A percentile compares a stretch with the other conserved stretches of the same genome.
These are phyloP conservation scores for Podospora bellae-mahoneyi DNA, from an alignment of 495 filamentous ascomycete species.

Conservation along the genomic window DNA sequence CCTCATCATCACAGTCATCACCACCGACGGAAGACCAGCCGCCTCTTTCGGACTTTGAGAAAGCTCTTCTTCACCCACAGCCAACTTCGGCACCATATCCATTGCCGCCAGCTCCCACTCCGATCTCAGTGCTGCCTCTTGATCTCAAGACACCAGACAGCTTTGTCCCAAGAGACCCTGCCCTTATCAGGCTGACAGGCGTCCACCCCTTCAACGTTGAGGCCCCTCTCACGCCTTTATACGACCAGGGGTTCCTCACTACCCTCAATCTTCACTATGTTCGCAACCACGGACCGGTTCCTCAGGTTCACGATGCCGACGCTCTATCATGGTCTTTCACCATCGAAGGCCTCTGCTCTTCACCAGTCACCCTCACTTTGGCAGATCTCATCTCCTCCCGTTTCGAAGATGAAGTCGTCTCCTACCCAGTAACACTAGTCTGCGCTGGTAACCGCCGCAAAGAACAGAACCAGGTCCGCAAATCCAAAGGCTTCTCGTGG, in stretches of 20 bases:
- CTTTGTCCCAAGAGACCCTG: slow-evolving; percentile 82
- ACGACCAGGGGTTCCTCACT: slow-evolving; percentile 85
- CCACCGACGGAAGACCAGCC: not conserved
- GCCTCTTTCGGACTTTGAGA: slow-evolving; percentile 20
- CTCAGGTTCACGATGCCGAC: slow-evolving; percentile 66
- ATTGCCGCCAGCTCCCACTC: slow-evolving; percentile 66
- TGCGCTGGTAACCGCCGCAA: slow-evolving; percentile 93
- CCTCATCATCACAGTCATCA: not conserved
- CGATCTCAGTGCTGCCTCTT: slow-evolving; percentile 62
- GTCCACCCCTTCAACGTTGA: slow-evolving; percentile 95
- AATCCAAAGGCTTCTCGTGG: slow-evolving; percentile 96
- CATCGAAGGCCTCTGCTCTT: slow-evolving; percentile 80
- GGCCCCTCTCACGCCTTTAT: slow-evolving; percentile 75
- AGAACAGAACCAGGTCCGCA: slow-evolving; percentile 88
- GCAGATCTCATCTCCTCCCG: slow-evolving; percentile 59
- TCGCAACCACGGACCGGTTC: slow-evolving; percentile 90
- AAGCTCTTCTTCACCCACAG: not conserved
- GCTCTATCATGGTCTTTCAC: slow-evolving; percentile 80
- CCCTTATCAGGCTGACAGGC: slow-evolving; percentile 85
- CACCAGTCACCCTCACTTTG: slow-evolving; percentile 69
- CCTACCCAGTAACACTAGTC: slow-evolving; percentile 83
- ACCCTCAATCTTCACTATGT: slow-evolving; percentile 93
- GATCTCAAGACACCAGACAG: slow-evolving; percentile 81
- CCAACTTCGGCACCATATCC: slow-evolving; percentile 41
- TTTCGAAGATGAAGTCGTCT: slow-evolving; percentile 73